A percentile compares a stretch with the other conserved stretches of the same genome.
Conservation (phyloP, 306 rosid genomes). For the Glycine soja region DNA sequence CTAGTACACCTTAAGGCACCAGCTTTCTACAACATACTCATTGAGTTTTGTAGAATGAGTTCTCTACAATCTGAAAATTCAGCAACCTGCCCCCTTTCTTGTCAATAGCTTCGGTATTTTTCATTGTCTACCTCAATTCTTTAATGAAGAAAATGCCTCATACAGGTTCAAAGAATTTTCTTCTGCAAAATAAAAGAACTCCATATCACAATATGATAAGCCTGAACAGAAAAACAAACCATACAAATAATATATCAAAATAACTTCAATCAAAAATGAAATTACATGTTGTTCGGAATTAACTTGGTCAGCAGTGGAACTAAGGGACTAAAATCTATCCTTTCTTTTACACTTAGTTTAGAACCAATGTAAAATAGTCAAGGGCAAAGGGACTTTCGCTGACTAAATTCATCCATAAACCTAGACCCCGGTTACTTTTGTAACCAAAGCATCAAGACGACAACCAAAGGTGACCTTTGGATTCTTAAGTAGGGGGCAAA, state of each 20-base stretch:
- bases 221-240: slow-evolving; percentile 19
- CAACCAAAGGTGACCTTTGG: too few species aligned
- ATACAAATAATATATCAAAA: neutral
- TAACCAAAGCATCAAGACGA: too few species aligned
- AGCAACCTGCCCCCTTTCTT: neutral
- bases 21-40: neutral
- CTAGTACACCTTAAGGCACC: too few species aligned
- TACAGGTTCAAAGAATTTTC: slow-evolving; percentile 15
- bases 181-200: slow-evolving; percentile 40
- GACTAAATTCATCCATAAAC: too few species aligned
- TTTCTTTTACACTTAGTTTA: neutral
- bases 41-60: slow-evolving; percentile 22
- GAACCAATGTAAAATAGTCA: neutral
- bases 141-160: slow-evolving; percentile 25
- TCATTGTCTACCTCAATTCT: slow-evolving; percentile 27
- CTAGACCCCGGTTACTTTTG: too few species aligned
- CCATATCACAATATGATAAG: slow-evolving; percentile 17
- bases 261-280: slow-evolving; percentile 16
- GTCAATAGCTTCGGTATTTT: slow-evolving; percentile 20
- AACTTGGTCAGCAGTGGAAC: slow-evolving; percentile 3
- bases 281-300: slow-evolving; percentile 22
- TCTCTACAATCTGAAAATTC: slow-evolving; percentile 14
- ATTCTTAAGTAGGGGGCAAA: too few species aligned
- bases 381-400: neutral
- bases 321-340: neutral